Evolutionary conservation across 2,329 filamentous ascomycete genomes (phyloP).

Genomic region (Neoarthrinium moseri): DNA sequence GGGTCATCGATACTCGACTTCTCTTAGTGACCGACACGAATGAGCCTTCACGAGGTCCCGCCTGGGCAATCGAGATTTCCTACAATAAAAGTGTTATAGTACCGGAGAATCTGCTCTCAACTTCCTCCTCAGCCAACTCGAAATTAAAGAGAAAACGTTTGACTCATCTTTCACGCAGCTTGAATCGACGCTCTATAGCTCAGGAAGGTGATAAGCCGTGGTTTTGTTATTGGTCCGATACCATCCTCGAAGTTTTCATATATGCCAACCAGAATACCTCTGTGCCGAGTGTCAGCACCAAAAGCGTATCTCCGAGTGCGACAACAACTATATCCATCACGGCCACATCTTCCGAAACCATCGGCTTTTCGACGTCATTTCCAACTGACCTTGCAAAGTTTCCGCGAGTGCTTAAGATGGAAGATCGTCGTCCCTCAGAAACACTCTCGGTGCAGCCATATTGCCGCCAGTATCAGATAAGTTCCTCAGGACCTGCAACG

Average conservation of each 20-base stretch:
- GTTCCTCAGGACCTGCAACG: conserved; percentile 33
- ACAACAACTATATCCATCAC: neutral
- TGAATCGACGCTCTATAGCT: conserved; percentile 38
- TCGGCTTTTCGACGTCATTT: conserved; percentile 13
- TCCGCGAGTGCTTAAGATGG: conserved; percentile 52
- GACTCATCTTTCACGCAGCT: conserved; percentile 19
- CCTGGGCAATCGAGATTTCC: conserved; percentile 50
- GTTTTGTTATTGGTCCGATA: conserved; percentile 59
- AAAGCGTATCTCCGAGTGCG: neutral
- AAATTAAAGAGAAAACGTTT: neutral
- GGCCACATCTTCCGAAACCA: conserved; percentile 9
- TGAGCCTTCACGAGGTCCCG: conserved; percentile 48
- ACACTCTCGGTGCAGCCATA: conserved; percentile 33
- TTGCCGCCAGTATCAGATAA: conserved; percentile 50
- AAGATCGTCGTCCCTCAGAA: conserved; percentile 46
- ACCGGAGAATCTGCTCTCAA: conserved; percentile 28
- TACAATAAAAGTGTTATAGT: conserved; percentile 60
- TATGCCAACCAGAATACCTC: conserved; percentile 53
- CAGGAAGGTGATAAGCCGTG: conserved; percentile 52
- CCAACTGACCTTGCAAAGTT: conserved; percentile 13
- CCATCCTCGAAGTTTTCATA: conserved; percentile 55
- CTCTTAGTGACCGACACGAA: conserved; percentile 51
- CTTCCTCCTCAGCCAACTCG: neutral
- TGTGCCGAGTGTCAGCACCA: conserved; percentile 12
- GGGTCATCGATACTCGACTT: conserved; percentile 38